Percentiles rank a stretch among this genome's conserved stretches.
Evolutionary conservation across 345 rosid species (phyloP).

Genomic region (Syzygium oleosum): DNA sequence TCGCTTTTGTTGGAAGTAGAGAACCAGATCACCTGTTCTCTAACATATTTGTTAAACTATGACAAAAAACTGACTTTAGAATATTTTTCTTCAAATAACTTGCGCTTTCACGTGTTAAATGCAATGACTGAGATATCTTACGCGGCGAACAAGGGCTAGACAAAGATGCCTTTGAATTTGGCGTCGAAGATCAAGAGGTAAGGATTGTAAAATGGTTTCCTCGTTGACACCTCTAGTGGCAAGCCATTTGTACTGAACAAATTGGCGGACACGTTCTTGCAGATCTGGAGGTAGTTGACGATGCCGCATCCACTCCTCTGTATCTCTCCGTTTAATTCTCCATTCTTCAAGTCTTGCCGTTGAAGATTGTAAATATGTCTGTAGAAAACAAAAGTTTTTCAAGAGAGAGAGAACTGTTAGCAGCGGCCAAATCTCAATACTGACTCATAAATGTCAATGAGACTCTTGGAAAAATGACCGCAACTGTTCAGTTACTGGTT

Average conservation of each 20-base stretch:
- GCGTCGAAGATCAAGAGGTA: conserved; percentile 71
- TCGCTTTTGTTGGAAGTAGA: neutral
- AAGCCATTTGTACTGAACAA: conserved; percentile 76
- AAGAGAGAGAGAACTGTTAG: neutral
- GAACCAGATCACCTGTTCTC: neutral
- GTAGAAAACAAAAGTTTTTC: neutral
- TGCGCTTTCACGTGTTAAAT: neutral
- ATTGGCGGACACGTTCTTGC: conserved; percentile 73
- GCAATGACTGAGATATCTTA: conserved; percentile 11
- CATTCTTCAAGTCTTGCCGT: conserved; percentile 80
- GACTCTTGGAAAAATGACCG: neutral
- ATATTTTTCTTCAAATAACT: neutral
- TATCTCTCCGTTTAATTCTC: conserved; percentile 78
- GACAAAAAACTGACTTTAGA: neutral
- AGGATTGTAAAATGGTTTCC: conserved; percentile 58
- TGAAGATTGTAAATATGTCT: conserved; percentile 83
- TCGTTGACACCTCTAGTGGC: conserved; percentile 83
- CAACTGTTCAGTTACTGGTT: neutral
- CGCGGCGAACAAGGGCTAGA: conserved; percentile 85
- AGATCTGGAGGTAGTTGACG: conserved; percentile 71
- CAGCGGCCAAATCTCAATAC: neutral
- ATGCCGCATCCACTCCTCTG: conserved; percentile 97
- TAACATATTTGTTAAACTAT: neutral
- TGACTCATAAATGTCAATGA: neutral
- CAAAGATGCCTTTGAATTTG: conserved; percentile 76